Evolutionary conservation across 2,329 filamentous ascomycete genomes (phyloP), one percentile per base, ranked within the genome.

Genomic region (Pyrenophora tritici-repentis): DNA sequence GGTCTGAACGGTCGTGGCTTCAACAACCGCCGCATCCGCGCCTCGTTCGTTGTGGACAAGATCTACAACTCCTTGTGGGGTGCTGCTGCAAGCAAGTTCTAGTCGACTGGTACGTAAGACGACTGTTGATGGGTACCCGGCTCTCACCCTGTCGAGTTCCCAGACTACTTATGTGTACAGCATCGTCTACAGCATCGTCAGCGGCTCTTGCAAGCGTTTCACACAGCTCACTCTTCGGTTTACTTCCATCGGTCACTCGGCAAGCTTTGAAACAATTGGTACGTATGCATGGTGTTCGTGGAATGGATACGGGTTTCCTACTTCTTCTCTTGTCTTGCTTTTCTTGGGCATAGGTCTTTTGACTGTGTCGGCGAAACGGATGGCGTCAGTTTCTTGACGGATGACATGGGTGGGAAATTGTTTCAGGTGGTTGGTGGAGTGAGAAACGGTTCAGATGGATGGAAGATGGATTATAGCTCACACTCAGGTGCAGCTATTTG

Each of bases 1-100:
- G 94, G 94, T 71, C 85, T 99, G 58, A 97, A 99, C 76, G 94
- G 94, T 70, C 88, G 94, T 72, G 96, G 90, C 76, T 99, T 99
- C 76, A 94, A 91, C 71, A 90, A 90, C 68, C 86, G 87, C 70
- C 91, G 90, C 81, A 96, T 99, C 75, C 93, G 89, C 73, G 94
- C 93, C 66, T 89, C 91, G 61, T 94, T 92, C 75, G 91, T 99
- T 78, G 93, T 97, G 75, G 94, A 99, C 77, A 93, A 93, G 70
- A 91, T 99, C 79, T 99, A 97, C 86, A 94, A 90, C 85, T 95
- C 89, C 83, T 85, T 96, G 77, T 96, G 62, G 61, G 63, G 59
- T 47, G 59, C 62, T 47, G 67, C 68, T 39, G 67, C 69, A 13
- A 62, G 57, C 57, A 68, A 53, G 41, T 63, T 66, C 18, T 71